Percentiles rank a stretch among this genome's conserved stretches.
Conservation (phyloP, 2,329 filamentous ascomycete species). For the Cladosporium sp. region DNA sequence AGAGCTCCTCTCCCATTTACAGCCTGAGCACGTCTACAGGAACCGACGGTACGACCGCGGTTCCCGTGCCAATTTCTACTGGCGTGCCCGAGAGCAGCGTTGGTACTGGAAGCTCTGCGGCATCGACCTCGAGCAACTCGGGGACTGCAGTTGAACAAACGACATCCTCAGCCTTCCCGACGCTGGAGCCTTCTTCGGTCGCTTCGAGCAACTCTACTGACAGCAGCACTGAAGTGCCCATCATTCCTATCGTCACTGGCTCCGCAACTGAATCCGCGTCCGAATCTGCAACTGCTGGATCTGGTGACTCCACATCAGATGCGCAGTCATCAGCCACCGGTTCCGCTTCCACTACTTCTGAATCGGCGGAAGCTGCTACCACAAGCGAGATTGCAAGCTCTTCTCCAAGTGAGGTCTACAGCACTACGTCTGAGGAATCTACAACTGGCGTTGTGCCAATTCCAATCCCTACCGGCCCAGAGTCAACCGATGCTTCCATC, state of each 20-base stretch:
- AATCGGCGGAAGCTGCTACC: constrained; percentile 10
- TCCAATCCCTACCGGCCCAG: constrained; percentile 11
- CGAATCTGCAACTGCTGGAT: background rate
- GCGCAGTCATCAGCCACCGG: constrained; percentile 1
- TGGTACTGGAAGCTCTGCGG: constrained; percentile 6
- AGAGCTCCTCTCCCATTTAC: constrained; percentile 6
- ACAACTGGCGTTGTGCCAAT: constrained; percentile 10
- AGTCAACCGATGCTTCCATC: constrained; percentile 18
- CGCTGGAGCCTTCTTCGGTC: background rate
- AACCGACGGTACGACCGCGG: constrained; percentile 10
- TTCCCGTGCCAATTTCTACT: constrained; percentile 14
- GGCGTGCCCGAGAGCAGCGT: background rate
- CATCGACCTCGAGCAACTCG: background rate
- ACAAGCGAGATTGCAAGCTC: background rate
- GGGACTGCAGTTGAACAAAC: constrained; percentile 5
- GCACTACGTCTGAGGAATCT: constrained; percentile 9
- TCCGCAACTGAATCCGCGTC: background rate
- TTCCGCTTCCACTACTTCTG: background rate
- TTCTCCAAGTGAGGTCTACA: constrained; percentile 14
- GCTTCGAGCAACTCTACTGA: constrained; percentile 7
- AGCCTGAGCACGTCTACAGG: constrained; percentile 11
- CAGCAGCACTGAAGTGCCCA: constrained; percentile 4
- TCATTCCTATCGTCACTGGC: background rate
- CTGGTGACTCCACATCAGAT: constrained; percentile 1
- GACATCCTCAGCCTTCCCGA: background rate